These are phyloP conservation scores for Pseudogymnoascus sp. DNA, from an alignment of 2,329 filamentous ascomycete species.

Conservation along the genomic window DNA sequence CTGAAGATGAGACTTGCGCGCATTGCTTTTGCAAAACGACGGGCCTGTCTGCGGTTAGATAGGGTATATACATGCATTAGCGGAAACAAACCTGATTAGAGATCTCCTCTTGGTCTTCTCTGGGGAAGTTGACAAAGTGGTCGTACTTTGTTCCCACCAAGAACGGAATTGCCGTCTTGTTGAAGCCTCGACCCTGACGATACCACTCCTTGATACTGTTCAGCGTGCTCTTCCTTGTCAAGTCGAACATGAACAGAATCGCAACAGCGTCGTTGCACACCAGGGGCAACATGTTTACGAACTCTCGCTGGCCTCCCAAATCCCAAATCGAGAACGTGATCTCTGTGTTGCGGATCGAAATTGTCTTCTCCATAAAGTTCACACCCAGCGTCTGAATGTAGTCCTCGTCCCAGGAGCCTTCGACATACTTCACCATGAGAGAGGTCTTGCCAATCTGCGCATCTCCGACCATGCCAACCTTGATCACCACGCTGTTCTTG, in stretches of 20 bases:
- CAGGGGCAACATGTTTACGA: slow-evolving; percentile 99
- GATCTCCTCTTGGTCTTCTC: slow-evolving; percentile 97
- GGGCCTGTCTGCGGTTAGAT: slow-evolving; percentile 51
- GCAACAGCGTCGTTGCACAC: slow-evolving; percentile 98
- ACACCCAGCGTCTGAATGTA: slow-evolving; percentile 98
- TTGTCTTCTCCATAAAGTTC: slow-evolving; percentile 99
- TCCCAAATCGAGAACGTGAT: slow-evolving; percentile 99
- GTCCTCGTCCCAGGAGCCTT: slow-evolving; percentile 98
- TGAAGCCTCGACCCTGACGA: slow-evolving; percentile 91
- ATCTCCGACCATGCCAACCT: slow-evolving; percentile 98
- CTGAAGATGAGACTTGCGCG: slow-evolving; percentile 95
- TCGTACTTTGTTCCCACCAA: slow-evolving; percentile 97
- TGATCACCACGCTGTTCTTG: slow-evolving; percentile 81
- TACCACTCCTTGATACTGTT: slow-evolving; percentile 99
- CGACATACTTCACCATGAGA: slow-evolving; percentile 98
- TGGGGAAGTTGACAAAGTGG: slow-evolving; percentile 97
- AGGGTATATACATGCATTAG: background rate
- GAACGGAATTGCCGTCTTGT: slow-evolving; percentile 99
- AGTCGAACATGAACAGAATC: slow-evolving; percentile 98
- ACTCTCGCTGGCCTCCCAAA: slow-evolving; percentile 92
- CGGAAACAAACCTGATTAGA: slow-evolving; percentile 67
- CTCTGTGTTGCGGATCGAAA: slow-evolving; percentile 97
- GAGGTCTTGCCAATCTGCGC: slow-evolving; percentile 99
- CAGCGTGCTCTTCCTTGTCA: slow-evolving; percentile 93
- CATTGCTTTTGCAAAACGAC: slow-evolving; percentile 97